phyloP scores from a whole-genome alignment of 352 stramenopile genomes.

The Phytophthora rubi region DNA sequence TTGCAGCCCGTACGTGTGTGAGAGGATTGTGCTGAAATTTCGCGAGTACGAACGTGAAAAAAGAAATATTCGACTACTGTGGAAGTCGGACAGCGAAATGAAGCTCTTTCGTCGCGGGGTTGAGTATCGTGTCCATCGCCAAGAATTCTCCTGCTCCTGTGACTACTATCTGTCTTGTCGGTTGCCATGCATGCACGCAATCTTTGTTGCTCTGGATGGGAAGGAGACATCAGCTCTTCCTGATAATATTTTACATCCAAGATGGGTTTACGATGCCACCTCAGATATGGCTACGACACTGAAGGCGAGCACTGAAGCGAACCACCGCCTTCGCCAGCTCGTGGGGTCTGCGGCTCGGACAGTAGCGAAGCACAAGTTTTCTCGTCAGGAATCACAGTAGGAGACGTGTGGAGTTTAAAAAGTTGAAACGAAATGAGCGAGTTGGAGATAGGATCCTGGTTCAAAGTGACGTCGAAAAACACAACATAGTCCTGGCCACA shows the following conservation, averaged over 20 bases:
- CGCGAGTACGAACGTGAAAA: conserved; percentile 3
- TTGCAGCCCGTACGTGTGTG: too few relatives aligned
- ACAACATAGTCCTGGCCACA: conserved; percentile 2
- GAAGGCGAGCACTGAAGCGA: not conserved
- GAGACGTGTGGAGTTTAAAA: not conserved
- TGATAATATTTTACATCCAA: not conserved
- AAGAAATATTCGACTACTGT: not conserved
- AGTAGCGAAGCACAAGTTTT: not conserved
- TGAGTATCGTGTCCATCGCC: conserved; percentile 3
- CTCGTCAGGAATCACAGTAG: not conserved
- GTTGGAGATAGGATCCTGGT: not conserved
- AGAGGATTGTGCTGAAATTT: conserved; percentile 1
- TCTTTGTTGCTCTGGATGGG: not conserved
- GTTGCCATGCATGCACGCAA: conserved; percentile 3
- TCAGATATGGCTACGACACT: not conserved
- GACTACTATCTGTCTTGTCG: conserved; percentile 7
- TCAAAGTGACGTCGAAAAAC: conserved; percentile 12
- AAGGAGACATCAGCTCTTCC: not conserved
- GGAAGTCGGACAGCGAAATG: not conserved
- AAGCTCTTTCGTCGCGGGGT: conserved; percentile 3
- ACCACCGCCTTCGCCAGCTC: not conserved
- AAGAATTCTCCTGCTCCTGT: not conserved
- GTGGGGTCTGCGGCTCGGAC: not conserved
- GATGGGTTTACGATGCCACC: not conserved
- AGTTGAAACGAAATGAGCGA: not conserved